Base-by-base conservation (phyloP, 345 rosid genomes). In the Cardamine chenopodiifolia region DNA sequence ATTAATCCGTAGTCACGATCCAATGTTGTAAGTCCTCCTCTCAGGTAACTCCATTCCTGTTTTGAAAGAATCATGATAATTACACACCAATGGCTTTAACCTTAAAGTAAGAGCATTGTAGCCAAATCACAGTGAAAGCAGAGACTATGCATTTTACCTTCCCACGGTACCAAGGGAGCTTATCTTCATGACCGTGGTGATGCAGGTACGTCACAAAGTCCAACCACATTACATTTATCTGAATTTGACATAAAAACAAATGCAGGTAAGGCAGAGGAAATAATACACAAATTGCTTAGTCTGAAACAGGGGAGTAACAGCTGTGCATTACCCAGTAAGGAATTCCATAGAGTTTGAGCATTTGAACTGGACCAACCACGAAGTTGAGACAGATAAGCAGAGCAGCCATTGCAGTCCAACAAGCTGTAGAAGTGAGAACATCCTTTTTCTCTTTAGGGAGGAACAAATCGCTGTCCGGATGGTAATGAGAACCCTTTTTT, bases 101-200 rank as follows among this genome's bases (percentile, higher is more conserved):
- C 7, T 70, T 12, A 28, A 26, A 57, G 37, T 3, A 23, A 65
- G 52, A 72, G 64, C 18, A 15, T 2, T 48, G 42, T 25, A 14
- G 37, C 22, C 23, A 39, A 35, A 52, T 19, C 39, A 63, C 34
- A 71, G 44, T 29, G 65, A 39, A 57, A 53, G 64, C 32, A 52
- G 32, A 29, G 59, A 25, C 26, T 54, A 52, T 7, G 69, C 5
- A 35, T 2, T 15, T 54, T 85, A 93, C 98, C 96, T 88, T 66
- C 19, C 94, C 91, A 1, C 98, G 94, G 81, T 93, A 91, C 98
- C 97, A 93, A 13, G 97, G 98, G 62, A 93, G 90, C 72, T 88
- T 93, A 62, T 80, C 86, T 15, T 87, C 91, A 26, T 89, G 88
- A 47, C 98, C 98, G 25, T 93, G 98, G 86, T 91, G 97, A 69